Base-by-base conservation (phyloP, 2,329 filamentous ascomycete genomes). In the Penicillium sclerotiorum region DNA sequence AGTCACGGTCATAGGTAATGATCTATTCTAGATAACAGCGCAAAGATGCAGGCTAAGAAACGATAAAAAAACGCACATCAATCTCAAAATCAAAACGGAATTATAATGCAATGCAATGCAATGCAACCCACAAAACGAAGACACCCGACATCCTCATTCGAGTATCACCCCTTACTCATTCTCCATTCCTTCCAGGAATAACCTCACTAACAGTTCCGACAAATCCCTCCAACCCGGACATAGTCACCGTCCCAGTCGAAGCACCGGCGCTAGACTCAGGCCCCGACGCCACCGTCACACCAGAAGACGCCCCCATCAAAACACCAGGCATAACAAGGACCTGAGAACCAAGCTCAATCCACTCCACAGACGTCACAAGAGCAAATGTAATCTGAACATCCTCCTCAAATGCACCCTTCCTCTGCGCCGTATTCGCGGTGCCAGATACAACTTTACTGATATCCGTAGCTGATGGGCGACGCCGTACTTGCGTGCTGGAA, bases 301-400 rank as follows among this genome's bases (percentile, higher is more conserved):
- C 74, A 9, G 78, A 74, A 9, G 76, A 76, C 28, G 76, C 74
- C 2, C 77, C 67, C 21, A 65, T 59, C 2, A 79, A 79, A 35
- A 80, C 75, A 13, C 81, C 81, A 3, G 82, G 82, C 75, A 85
- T 81, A 8, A 85, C 75, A 21, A 86, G 68, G 9, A 84, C 76
- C 52, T 76, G 77, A n/a, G 80, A 80, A 6, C 77, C 81, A 9
- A 76, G 48, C 58, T 83, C 76, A 20, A 85, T 71, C 69, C 78
- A 85, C 63, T 86, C 83, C 28, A 77, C 74, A 8, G 77, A 78
- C 5, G 77, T 76, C 15, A 82, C 76, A 57, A 86, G 83, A 6
- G 77, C 75, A 58, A 85, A 82, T 0, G 77, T 79, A 36, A 85
- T 73, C 36, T 63, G 68, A 13, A 77, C 66, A 40, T 71, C 61